Evolutionary conservation across 768 basidiomycete genomes (phyloP).

Genomic region (Dendrothele bispora): DNA sequence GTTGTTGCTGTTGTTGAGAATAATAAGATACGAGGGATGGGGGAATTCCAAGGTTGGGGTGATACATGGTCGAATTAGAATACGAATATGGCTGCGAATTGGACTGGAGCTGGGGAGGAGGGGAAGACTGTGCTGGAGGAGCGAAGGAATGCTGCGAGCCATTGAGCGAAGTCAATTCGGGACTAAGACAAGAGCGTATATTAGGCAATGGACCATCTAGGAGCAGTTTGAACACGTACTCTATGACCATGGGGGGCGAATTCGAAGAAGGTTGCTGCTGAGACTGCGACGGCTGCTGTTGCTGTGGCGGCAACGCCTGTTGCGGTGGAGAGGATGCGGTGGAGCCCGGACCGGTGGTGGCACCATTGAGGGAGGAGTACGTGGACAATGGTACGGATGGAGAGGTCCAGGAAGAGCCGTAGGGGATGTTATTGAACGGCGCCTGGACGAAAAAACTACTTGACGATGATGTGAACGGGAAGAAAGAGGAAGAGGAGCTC

Average conservation of each 20-base stretch:
- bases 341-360: slow-evolving; percentile 35
- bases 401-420: slow-evolving; percentile 51
- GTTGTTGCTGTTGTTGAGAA: slow-evolving; percentile 29
- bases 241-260: slow-evolving; percentile 58
- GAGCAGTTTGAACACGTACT: slow-evolving; percentile 47
- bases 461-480: slow-evolving; percentile 37
- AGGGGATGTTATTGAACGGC: slow-evolving; percentile 53
- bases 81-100: slow-evolving; percentile 26
- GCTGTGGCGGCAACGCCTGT: slow-evolving; percentile 23
- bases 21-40: slow-evolving; percentile 17
- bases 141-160: slow-evolving; percentile 14
- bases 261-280: slow-evolving; percentile 27
- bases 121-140: slow-evolving; percentile 11
- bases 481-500: slow-evolving; percentile 32
- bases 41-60: slow-evolving; percentile 17
- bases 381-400: slow-evolving; percentile 61
- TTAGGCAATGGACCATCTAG: background rate
- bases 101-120: slow-evolving; percentile 32
- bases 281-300: slow-evolving; percentile 28
- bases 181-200: background rate
- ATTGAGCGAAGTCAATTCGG: slow-evolving; percentile 18
- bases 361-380: slow-evolving; percentile 78
- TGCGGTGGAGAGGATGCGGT: slow-evolving; percentile 10
- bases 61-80: slow-evolving; percentile 43
- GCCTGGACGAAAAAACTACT: slow-evolving; percentile 42